Base-by-base conservation (phyloP, 2,329 filamentous ascomycete genomes). In the Delphinella strobiligena region DNA sequence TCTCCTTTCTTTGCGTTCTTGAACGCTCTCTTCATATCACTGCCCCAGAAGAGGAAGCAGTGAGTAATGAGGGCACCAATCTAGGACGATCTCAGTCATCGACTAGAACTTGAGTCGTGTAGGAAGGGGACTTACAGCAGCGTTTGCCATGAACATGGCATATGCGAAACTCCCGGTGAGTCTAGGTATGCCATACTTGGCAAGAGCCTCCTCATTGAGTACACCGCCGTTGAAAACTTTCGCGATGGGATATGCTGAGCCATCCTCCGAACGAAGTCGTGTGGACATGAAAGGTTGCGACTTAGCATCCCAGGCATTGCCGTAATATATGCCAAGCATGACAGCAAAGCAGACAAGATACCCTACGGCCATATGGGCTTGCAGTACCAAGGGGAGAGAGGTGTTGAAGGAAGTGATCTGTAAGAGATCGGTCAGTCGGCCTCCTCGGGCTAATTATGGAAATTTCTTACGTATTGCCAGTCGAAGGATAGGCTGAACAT, bases 251-350 rank as follows among this genome's bases (percentile, higher is more conserved):
- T 49, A 47, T 1, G 41, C 36, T 2, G 52, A 51, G 8, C 70
- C 69, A 9, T 63, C 60, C 4, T 53, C 50, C 3, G 56, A 43
- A 2, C 57, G 59, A 4, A 74, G 62, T 2, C 52, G 52, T 0
- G 71, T 72, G 1, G 71, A 74, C 70, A 74, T 74, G 53, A 74
- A 74, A 0, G 71, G 71, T 10, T 66, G 63, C 0, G 58, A 59
- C 34, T 53, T 59, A 0, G 71, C 51, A 5, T 56, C 55, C 69
- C 69, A 74, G 1, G 47, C 59, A 40, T 74, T 64, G 16, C 53
- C 55, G 47, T 72, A 74, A 50, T 73, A 74, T 19, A 74, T 66
- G 2, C 55, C 64, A 0, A 69, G 47, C 68, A 75, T 71, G 1
- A 59, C 64, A 5, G 61, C 45, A 38, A 66, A 71, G 49, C 71